phyloP scores from a whole-genome alignment of 495 filamentous ascomycete genomes.

The Bacidia rubella region DNA sequence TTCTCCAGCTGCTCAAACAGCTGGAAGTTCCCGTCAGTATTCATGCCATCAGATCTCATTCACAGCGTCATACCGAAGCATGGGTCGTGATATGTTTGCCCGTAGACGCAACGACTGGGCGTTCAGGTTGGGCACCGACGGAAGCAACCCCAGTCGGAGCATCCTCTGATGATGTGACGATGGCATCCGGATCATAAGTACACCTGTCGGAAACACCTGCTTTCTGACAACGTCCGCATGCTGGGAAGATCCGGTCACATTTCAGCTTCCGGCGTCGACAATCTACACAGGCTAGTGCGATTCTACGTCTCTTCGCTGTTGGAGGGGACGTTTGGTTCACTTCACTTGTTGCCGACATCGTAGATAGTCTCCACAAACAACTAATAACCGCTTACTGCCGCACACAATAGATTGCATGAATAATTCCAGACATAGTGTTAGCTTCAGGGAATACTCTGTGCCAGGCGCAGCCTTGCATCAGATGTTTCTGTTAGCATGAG shows the following conservation, averaged over 20 bases:
- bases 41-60: background rate
- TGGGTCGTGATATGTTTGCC: background rate
- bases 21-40: background rate
- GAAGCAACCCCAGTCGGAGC: background rate
- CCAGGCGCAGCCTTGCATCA: too few relatives aligned
- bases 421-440: too few relatives aligned
- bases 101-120: background rate
- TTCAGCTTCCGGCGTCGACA: slow-evolving; percentile 27
- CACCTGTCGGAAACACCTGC: slow-evolving; percentile 17
- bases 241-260: slow-evolving; percentile 25
- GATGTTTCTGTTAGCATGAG: too few relatives aligned
- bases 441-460: too few relatives aligned
- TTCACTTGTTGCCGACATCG: background rate
- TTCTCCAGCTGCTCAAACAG: slow-evolving; percentile 10
- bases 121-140: background rate
- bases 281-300: slow-evolving; percentile 23
- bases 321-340: background rate
- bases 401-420: too few relatives aligned
- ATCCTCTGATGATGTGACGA: background rate
- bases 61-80: background rate
- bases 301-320: slow-evolving; percentile 14
- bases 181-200: slow-evolving; percentile 15
- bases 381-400: too few relatives aligned
- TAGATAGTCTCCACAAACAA: too few relatives aligned
- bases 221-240: slow-evolving; percentile 25